Evolutionary conservation across 169 alveolate species (phyloP).

Genomic region (Cystoisospora suis): DNA sequence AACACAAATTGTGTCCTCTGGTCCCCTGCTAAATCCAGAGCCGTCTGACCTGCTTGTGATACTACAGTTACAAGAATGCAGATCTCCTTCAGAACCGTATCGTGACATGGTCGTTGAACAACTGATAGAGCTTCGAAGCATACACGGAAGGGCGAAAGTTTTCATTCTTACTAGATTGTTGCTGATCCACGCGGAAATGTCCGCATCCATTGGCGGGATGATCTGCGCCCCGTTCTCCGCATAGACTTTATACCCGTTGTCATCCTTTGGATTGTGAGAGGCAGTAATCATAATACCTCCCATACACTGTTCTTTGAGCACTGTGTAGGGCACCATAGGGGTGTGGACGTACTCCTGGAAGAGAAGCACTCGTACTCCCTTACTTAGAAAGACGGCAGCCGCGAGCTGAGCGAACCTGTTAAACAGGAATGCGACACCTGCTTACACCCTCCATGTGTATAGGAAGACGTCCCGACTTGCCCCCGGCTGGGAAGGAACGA

Average conservation of each 20-base stretch:
- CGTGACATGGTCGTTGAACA: no score
- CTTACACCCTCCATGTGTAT: no score
- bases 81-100: no score
- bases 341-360: constrained; percentile 75
- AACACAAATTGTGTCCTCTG: no score
- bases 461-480: no score
- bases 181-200: constrained; percentile 71
- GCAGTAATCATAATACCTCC: constrained; percentile 87
- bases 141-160: not conserved
- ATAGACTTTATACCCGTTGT: constrained; percentile 84
- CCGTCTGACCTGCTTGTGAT: no score
- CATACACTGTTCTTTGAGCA: constrained; percentile 69
- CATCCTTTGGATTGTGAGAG: constrained; percentile 84
- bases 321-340: constrained; percentile 83
- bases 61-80: no score
- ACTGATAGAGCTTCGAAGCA: no score
- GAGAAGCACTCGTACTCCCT: constrained; percentile 76
- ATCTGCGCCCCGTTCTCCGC: constrained; percentile 84
- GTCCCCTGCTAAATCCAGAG: no score
- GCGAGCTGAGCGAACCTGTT: constrained; percentile 79
- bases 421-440: no score
- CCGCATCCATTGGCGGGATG: constrained; percentile 77
- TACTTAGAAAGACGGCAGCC: constrained; percentile 83
- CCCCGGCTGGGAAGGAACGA: no score
- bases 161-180: constrained; percentile 66